Conservation (phyloP, 768 basidiomycete genomes). For the Tricholoma furcatifolium region DNA sequence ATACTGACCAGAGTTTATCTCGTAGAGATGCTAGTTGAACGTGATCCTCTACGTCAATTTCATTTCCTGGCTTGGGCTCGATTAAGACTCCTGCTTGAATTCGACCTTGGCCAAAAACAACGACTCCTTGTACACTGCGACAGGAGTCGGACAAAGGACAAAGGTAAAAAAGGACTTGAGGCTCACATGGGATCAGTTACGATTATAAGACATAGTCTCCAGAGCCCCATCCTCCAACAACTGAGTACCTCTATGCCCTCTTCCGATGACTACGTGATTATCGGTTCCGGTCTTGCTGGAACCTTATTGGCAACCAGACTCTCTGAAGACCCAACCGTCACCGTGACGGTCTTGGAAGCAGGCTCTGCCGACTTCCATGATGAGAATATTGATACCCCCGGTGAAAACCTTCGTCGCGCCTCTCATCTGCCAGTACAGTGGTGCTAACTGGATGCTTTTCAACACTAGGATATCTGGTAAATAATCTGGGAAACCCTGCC, state of each 20-base stretch:
- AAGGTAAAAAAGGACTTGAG: too few species aligned
- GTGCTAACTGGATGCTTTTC: too few species aligned
- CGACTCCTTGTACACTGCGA: too few species aligned
- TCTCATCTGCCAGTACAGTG: not conserved
- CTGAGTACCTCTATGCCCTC: not conserved
- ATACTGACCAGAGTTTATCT: not conserved
- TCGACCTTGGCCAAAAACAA: constrained; percentile 9
- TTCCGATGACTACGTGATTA: constrained; percentile 1
- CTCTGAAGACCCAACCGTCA: not conserved
- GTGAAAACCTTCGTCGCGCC: not conserved
- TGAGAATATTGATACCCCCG: constrained; percentile 1
- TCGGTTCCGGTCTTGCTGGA: not conserved
- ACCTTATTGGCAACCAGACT: not conserved
- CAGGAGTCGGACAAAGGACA: too few species aligned
- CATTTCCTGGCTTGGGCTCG: constrained; percentile 21
- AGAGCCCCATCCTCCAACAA: too few species aligned
- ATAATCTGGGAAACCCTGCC: not conserved
- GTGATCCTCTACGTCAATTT: constrained; percentile 29
- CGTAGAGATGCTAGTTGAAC: not conserved
- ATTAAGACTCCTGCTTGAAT: constrained; percentile 31
- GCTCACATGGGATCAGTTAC: too few species aligned
- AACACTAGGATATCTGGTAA: not conserved
- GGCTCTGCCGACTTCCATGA: not conserved
- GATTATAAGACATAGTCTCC: too few species aligned
- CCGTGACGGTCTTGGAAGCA: not conserved